Base-by-base conservation (phyloP, 2,329 filamentous ascomycete genomes). In the Ophiosphaerella korrae region DNA sequence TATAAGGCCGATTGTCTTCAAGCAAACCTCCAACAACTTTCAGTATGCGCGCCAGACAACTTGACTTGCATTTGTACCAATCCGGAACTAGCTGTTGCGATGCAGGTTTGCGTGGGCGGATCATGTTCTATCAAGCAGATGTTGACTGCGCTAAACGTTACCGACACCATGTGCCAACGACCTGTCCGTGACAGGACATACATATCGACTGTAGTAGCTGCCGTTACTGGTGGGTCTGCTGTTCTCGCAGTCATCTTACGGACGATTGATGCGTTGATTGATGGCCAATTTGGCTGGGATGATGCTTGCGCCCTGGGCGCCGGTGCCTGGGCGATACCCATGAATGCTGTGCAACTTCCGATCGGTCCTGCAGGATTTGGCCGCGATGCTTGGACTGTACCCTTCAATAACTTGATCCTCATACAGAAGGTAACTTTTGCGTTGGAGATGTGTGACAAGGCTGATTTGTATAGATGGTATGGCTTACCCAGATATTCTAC, bases 341-440 rank as follows among this genome's bases (percentile, higher is more conserved):
- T 48, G 45, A 48, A 35, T 26, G 31, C 38, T 11, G 26, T 48
- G n/a, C 45, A 34, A n/a, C 29, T 48, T 5, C 39, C n/a, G 7
- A 12, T 42, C 12, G 7, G 21, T 8, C 12, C 39, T 40, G 35
- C 34, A 5, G 47, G 47, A 12, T 42, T 50, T 18, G 47, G 41
- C 8, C 34, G 29, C 12, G 47, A 50, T 26, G 16, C 36, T 3
- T 50, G 47, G 47, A 50, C 41, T 5, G 14, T 50, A 8, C 35
- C 41, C 1, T 45, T 45, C 5, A 29, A 45, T 3, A 39, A 50
- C 31, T 18, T 50, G 40, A 40, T 33, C 7, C 29, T 38, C 13
- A 45, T 45, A 23, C 41, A 26, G 14, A 42, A 45, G 36, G 36
- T 40, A 14, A 44, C 21, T 40, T 13, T 5, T 16, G 14, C 8